Conservation (phyloP, 495 filamentous ascomycete species). For the Lophiostoma macrostomum region DNA sequence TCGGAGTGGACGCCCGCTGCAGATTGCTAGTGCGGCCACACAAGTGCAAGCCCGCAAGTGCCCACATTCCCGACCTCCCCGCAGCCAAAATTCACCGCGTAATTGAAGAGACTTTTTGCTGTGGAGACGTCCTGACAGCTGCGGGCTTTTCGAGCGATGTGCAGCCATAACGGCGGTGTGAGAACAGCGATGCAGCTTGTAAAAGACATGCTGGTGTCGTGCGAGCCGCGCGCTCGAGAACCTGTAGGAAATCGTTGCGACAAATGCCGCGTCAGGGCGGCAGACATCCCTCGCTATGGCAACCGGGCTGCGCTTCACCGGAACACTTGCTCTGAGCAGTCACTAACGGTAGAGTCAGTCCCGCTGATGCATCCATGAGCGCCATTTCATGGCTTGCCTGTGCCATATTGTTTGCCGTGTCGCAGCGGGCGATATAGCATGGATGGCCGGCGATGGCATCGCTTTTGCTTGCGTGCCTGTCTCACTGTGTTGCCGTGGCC, state of each 20-base stretch:
- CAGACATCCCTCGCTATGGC: conserved; percentile 9
- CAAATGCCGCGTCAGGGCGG: conserved; percentile 2
- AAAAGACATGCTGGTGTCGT: background rate
- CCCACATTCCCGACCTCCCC: conserved; percentile 14
- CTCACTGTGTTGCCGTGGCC: conserved; percentile 12
- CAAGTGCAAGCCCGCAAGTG: background rate
- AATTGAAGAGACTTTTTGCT: background rate
- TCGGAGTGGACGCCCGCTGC: conserved; percentile 7
- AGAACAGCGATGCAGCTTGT: conserved; percentile 1
- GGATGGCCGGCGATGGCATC: background rate
- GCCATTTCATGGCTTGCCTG: background rate
- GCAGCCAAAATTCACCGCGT: conserved; percentile 19
- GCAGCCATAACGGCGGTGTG: background rate
- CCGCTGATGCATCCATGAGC: background rate
- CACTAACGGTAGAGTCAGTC: background rate
- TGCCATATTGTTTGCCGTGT: background rate
- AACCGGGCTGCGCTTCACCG: background rate
- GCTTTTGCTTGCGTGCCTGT: background rate
- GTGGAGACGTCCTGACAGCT: background rate
- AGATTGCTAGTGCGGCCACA: conserved; percentile 6
- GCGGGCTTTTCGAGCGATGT: background rate
- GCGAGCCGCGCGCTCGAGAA: background rate
- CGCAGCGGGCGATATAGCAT: conserved; percentile 1
- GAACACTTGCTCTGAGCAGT: background rate
- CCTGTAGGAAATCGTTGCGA: conserved; percentile 3